Evolutionary conservation across 2,329 filamentous ascomycete genomes (phyloP).

Genomic region (Pseudogymnoascus sp.): DNA sequence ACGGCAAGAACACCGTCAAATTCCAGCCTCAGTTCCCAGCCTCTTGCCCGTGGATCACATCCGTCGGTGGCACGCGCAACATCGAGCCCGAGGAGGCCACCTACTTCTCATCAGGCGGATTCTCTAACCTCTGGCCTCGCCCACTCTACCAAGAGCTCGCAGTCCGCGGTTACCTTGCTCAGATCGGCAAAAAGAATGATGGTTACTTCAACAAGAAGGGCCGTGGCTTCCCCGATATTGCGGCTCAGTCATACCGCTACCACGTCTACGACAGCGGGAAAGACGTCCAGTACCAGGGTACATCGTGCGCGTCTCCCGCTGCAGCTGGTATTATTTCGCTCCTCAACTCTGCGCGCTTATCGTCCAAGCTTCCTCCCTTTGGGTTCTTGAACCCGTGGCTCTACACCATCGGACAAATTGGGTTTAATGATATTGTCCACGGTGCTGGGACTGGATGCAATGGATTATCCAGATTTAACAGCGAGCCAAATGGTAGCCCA

Average conservation of each 20-base stretch:
- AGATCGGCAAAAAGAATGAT: conserved; percentile 26
- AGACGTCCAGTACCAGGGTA: conserved; percentile 32
- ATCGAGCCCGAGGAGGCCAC: conserved; percentile 40
- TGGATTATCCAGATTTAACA: conserved; percentile 14
- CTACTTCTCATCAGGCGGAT: conserved; percentile 36
- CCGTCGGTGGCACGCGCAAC: conserved; percentile 51
- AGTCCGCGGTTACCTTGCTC: conserved; percentile 34
- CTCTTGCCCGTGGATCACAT: conserved; percentile 58
- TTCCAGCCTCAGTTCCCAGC: conserved; percentile 55
- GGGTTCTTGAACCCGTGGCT: conserved; percentile 55
- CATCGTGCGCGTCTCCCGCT: conserved; percentile 46
- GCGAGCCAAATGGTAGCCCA: conserved; percentile 16
- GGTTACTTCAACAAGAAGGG: conserved; percentile 35
- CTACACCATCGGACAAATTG: conserved; percentile 40
- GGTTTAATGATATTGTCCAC: conserved; percentile 37
- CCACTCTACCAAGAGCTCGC: conserved; percentile 37
- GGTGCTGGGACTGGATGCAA: conserved; percentile 31
- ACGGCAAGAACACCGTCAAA: conserved; percentile 44
- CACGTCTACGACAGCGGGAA: conserved; percentile 13
- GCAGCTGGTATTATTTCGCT: conserved; percentile 49
- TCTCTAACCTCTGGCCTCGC: conserved; percentile 40
- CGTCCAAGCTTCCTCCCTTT: conserved; percentile 29
- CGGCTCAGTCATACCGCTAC: conserved; percentile 15
- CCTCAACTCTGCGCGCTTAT: conserved; percentile 43
- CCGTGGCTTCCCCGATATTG: conserved; percentile 44